Percentiles rank a stretch among this genome's conserved stretches.
These are phyloP conservation scores for Verticillium longisporum DNA, from an alignment of 2,329 filamentous ascomycete genomes.

Conservation along the genomic window DNA sequence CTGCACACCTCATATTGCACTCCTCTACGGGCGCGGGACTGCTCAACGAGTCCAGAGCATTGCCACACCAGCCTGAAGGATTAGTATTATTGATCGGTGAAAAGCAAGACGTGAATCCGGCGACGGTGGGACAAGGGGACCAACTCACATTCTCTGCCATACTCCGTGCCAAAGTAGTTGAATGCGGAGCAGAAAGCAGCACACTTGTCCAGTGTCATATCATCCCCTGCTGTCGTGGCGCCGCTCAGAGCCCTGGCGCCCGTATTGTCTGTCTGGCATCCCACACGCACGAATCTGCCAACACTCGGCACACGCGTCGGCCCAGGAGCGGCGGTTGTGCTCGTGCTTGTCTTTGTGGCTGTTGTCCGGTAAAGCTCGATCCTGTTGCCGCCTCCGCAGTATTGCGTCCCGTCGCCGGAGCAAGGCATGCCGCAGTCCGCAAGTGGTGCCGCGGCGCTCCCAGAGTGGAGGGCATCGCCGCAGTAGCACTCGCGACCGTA, in stretches of 20 bases:
- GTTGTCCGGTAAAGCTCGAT: constrained; percentile 36
- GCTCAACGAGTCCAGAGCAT: constrained; percentile 24
- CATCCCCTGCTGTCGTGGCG: constrained; percentile 21
- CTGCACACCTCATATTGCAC: constrained; percentile 30
- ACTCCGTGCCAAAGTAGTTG: constrained; percentile 29
- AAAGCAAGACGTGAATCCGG: too few relatives aligned
- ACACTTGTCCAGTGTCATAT: constrained; percentile 31
- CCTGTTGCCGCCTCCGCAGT: constrained; percentile 35
- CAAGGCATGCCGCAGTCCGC: constrained; percentile 31
- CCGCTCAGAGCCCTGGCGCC: constrained; percentile 26
- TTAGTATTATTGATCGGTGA: not conserved
- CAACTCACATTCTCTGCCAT: constrained; percentile 27
- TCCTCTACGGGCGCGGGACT: constrained; percentile 21
- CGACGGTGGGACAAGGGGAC: not conserved
- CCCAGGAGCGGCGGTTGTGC: constrained; percentile 18
- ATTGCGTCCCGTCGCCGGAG: constrained; percentile 31
- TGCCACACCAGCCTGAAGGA: constrained; percentile 28
- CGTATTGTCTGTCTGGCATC: constrained; percentile 32
- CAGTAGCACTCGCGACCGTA: constrained; percentile 48
- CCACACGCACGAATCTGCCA: constrained; percentile 26
- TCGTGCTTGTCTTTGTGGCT: constrained; percentile 19
- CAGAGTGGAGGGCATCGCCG: constrained; percentile 26
- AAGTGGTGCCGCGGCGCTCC: constrained; percentile 19
- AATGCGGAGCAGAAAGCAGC: constrained; percentile 25
- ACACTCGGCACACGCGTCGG: constrained; percentile 23